These are phyloP conservation scores for Jamesozyma rosinii DNA, from an alignment of 805 yeast genomes.

Conservation along the genomic window DNA sequence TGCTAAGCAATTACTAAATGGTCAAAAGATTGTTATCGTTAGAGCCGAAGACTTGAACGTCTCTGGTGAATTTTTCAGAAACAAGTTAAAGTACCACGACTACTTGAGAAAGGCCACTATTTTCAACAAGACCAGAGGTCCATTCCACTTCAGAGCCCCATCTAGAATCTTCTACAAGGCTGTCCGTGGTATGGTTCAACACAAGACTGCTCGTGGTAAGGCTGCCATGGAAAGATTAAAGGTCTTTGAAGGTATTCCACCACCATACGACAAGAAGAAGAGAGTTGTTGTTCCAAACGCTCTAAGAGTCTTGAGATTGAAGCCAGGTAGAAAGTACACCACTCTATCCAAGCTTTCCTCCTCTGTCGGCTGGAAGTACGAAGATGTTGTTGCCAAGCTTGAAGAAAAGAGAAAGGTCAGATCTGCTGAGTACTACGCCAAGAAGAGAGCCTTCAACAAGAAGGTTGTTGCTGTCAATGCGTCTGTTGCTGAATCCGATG, in stretches of 20 bases:
- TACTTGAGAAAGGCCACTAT: constrained; percentile 99
- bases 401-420: constrained; percentile 99
- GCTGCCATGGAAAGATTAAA: constrained; percentile 99
- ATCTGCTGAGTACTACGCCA: constrained; percentile 97
- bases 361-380: constrained; percentile 99
- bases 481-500: constrained; percentile 82
- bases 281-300: constrained; percentile 99
- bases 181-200: constrained; percentile 97
- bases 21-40: constrained; percentile 95
- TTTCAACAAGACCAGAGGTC: constrained; percentile 98
- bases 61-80: constrained; percentile 99
- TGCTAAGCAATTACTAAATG: constrained; percentile 97
- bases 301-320: constrained; percentile 95
- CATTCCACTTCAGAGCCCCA: constrained; percentile 99
- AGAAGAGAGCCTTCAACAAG: constrained; percentile 93
- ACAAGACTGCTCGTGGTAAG: constrained; percentile 99
- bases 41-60: constrained; percentile 97
- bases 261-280: constrained; percentile 99
- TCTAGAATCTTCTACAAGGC: constrained; percentile 99
- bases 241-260: constrained; percentile 99
- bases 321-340: constrained; percentile 99
- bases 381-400: constrained; percentile 90
- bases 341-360: constrained; percentile 93
- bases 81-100: constrained; percentile 99
- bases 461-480: constrained; percentile 82